Evolutionary conservation across 176 grass and related monocot species (phyloP), one percentile per base, ranked within the genome.

Genomic region (Zoysia japonica): DNA sequence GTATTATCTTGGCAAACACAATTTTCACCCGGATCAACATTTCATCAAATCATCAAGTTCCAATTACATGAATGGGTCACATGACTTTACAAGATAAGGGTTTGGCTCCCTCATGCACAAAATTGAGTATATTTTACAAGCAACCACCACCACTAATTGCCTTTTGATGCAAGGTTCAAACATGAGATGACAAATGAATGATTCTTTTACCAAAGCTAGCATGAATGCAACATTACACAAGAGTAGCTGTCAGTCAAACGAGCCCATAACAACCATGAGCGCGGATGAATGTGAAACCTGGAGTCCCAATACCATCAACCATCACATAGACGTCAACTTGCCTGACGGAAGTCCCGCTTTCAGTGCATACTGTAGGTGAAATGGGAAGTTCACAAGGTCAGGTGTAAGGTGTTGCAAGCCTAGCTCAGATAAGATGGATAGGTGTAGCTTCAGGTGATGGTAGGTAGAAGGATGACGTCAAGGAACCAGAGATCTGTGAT

Each of bases 381-480:
- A 70, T 75, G 47, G 47, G 11, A 78, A 19, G 46, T 4, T 74
- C 72, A 82, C 19, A 46, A 78, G 50, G 63, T 62, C 71, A 87
- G 49, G 53, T 53, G 63, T 62, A 65, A 87, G 49, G 53, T 53
- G 84, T 61, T 80, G 55, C 44, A 71, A 20, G 50, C 47, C 80
- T 43, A 44, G 20, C 63, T 73, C 78, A 85, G 2, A 85, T 67
- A 68, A 81, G 61, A 70, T 83, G 76, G 61, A 87, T 85, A 61
- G 81, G 69, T 42, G 72, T 47, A 13, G 39, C 62, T 46, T 83
- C 74, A 6, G 79, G 82, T 11, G 86, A 86, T 76, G 72, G 36
- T 37, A 88, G 68, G 77, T 82, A 87, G 74, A 91, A 93, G 3
- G 96, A 99, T 46, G 92, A 90, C 2, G 92, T 89, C 65, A 95